A percentile compares a stretch with the other conserved stretches of the same genome.
These are phyloP conservation scores for Bauhinia variegata DNA, from an alignment of 306 rosid species.

Conservation along the genomic window DNA sequence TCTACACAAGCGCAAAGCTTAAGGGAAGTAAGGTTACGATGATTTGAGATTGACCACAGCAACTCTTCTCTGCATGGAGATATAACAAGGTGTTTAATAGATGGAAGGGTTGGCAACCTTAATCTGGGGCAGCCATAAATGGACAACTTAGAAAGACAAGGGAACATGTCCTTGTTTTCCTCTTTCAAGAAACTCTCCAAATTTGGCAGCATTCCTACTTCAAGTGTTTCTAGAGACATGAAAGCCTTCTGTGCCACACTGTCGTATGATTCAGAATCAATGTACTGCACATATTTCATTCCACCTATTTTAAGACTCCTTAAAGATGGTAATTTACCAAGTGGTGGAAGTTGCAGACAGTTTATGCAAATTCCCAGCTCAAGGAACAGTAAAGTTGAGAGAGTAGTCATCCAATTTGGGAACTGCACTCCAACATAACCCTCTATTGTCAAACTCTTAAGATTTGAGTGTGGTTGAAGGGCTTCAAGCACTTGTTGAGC, in stretches of 20 bases:
- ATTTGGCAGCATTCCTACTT: background rate
- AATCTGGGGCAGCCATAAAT: background rate
- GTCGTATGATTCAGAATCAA: background rate
- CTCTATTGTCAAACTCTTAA: background rate
- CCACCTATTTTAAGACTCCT: background rate
- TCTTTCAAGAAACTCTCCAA: background rate
- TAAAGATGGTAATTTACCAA: background rate
- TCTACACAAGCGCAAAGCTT: background rate
- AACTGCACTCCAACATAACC: background rate
- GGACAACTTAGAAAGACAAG: background rate
- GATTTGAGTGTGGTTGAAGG: background rate
- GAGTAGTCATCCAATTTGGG: background rate
- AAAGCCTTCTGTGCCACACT: background rate
- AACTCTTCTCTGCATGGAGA: background rate
- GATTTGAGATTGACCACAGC: slow-evolving; percentile 12
- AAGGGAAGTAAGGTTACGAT: background rate
- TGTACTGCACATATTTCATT: background rate
- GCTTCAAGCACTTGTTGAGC: background rate
- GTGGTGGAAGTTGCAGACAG: background rate
- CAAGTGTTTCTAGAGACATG: background rate
- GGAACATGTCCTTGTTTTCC: background rate
- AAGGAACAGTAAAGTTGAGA: background rate
- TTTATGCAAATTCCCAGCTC: background rate
- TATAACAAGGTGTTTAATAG: background rate
- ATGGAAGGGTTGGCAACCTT: background rate